Evolutionary conservation across 768 basidiomycete species (phyloP).

Genomic region (Panaeolus cyanescens): DNA sequence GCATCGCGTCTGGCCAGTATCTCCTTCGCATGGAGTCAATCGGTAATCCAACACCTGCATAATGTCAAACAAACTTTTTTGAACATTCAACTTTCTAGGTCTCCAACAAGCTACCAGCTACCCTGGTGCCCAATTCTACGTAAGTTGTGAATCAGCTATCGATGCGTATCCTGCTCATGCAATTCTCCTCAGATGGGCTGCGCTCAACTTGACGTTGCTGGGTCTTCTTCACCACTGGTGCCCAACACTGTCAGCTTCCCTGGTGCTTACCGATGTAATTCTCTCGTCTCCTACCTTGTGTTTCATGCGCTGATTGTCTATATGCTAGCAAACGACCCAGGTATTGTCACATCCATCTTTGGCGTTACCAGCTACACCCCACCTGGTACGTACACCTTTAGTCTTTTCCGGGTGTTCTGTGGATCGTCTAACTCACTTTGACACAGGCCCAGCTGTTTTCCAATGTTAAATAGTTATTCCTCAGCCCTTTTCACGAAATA

Average conservation of each 20-base stretch:
- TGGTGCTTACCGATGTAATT: conserved; percentile 36
- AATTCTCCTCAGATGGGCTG: conserved; percentile 44
- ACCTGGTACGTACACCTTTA: conserved; percentile 31
- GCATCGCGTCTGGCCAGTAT: conserved; percentile 49
- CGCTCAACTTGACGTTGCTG: conserved; percentile 43
- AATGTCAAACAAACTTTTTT: not conserved
- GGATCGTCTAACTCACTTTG: not conserved
- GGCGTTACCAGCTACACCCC: conserved; percentile 36
- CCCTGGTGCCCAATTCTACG: conserved; percentile 55
- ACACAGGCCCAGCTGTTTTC: conserved; percentile 30
- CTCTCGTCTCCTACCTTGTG: not conserved
- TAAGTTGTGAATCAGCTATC: not conserved
- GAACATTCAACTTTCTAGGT: conserved; percentile 26
- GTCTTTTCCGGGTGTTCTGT: too few relatives aligned
- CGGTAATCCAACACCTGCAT: conserved; percentile 27
- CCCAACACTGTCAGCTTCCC: conserved; percentile 42
- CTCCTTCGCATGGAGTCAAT: conserved; percentile 55
- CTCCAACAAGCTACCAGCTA: conserved; percentile 45
- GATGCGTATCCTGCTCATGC: not conserved
- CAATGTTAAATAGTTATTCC: conserved; percentile 21
- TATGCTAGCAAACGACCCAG: conserved; percentile 35
- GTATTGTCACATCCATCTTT: conserved; percentile 43
- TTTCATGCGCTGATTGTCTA: not conserved
- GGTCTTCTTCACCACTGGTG: conserved; percentile 15
- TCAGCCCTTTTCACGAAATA: not conserved